Base-by-base conservation (phyloP, 208 protist species). In the Crithidia expoeki region DNA sequence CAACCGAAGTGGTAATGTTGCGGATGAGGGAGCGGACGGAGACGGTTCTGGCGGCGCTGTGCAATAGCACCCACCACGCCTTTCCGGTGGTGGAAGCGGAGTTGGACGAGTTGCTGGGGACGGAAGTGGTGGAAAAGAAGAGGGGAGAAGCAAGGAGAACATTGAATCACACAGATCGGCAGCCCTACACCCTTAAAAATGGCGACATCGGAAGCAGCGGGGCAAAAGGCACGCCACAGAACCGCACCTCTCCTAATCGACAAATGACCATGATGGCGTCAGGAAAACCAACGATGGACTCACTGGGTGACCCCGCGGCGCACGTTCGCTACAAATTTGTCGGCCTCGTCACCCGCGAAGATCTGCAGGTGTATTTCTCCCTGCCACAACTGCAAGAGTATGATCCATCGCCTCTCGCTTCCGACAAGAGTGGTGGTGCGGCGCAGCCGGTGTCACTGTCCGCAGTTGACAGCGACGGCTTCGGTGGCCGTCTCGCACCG, bases 31-130 rank as follows among this genome's bases (percentile, higher is more conserved):
- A 95, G 44, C 86, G 76, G 14, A 89, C 97, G 1, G 83, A 86
- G 52, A 70, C 88, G 34, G 83, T 98, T 23, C 62, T 96, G 38
- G 30, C 65, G 3, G 81, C 87, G 11, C 64, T 98, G 46, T 74
- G 82, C 17, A 61, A 86, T 10, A 94, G 77, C 56, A 87, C 72
- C 4, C 94, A 98, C 64, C 91, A 98, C 72, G 95, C 92, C 56
- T 99, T 99, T 59, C 96, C 97, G 0, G 85, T 98, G 0, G 89
- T 93, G 33, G 80, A 75, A 32, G 73, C 84, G 2, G 56, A 68
- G 27, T 23, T 56, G 25, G 25, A 53, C 14, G 56, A 58, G 52
- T 12, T 52, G 0, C 9, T 23, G 2, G 27, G 11, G 2, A 9
- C 3, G 34, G 57, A 46, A 33, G 32, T 1, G 2, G 55, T 16